Evolutionary conservation across 129 eudicot species (phyloP).

Genomic region (Lonicera japonica): DNA sequence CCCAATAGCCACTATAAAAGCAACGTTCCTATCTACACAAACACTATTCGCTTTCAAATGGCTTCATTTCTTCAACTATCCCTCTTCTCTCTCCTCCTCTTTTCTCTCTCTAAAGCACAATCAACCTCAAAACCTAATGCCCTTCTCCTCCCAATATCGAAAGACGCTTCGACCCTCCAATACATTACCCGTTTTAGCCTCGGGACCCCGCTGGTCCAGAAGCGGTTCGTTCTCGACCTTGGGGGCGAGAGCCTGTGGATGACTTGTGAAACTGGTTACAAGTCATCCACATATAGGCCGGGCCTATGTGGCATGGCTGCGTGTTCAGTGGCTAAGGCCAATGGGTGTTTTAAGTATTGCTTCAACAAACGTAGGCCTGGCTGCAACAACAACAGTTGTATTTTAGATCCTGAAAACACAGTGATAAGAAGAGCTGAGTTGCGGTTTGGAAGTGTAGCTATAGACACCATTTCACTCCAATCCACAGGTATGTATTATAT

Average conservation of each 20-base stretch:
- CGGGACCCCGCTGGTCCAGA: constrained; percentile 3
- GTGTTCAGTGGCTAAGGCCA: background rate
- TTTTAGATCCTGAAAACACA: background rate
- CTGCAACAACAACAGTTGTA: background rate
- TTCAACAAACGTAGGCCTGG: background rate
- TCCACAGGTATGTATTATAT: background rate
- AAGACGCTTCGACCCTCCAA: constrained; percentile 14
- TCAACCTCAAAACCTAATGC: background rate
- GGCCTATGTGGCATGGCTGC: background rate
- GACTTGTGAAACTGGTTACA: background rate
- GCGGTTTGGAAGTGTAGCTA: background rate
- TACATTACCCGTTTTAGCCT: constrained; percentile 5
- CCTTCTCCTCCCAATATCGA: constrained; percentile 11
- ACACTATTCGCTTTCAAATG: background rate
- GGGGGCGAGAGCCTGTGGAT: constrained; percentile 2
- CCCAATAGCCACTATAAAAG: background rate
- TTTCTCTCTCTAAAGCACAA: background rate
- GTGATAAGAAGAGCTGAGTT: background rate
- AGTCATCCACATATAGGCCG: background rate
- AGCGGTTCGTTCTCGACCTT: background rate
- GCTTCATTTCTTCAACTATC: background rate
- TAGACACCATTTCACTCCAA: background rate
- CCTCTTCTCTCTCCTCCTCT: background rate
- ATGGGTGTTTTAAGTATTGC: background rate
- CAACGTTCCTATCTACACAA: background rate